Base-by-base conservation (phyloP, 805 yeast species). In the Saturnispora dispora region DNA sequence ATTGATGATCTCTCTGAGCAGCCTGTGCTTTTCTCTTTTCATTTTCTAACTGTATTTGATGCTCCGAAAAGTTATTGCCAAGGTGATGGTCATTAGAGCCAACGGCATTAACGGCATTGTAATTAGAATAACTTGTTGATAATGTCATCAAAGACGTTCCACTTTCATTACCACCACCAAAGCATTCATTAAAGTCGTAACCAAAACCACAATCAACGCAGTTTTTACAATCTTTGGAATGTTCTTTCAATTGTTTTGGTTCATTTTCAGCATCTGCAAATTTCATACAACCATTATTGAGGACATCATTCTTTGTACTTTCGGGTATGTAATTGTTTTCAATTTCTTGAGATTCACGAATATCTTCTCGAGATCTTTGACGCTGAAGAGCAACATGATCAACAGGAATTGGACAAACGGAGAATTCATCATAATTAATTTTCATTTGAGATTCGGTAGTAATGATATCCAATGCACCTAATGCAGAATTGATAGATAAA, bases 361-460 rank as follows among this genome's bases (percentile, higher is more conserved):
- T 55, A 40, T 61, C 52, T 47, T 65, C 69, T 35, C 62, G 61
- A 13, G 66, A 63, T 49, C 58, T 59, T 40, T 61, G 54, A 50
- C 60, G 63, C 47, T 60, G 60, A 51, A 66, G 55, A 18, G 54
- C 57, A 40, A 67, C 66, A 52, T 67, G 71, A 54, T 67, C 71
- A 27, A 67, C 58, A 10, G 71, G 71, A 40, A 64, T 67, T 46
- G 62, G 60, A 51, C 71, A 67, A 41, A 55, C 55, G 41, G 57
- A 61, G 47, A 59, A 59, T 40, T 55, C 46, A 15, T 51, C 44
- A 7, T 48, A 27, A 17, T 47, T 35, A 1, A 49, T 3, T 13
- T 27, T 18, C 33, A 51, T 46, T 52, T 60, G 65, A 20, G 67
- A 57, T 46, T 62, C 63, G 13, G 66, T 63, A 8, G 63, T 63